Evolutionary conservation across 2,329 filamentous ascomycete genomes (phyloP).

Genomic region (Clonostachys solani): DNA sequence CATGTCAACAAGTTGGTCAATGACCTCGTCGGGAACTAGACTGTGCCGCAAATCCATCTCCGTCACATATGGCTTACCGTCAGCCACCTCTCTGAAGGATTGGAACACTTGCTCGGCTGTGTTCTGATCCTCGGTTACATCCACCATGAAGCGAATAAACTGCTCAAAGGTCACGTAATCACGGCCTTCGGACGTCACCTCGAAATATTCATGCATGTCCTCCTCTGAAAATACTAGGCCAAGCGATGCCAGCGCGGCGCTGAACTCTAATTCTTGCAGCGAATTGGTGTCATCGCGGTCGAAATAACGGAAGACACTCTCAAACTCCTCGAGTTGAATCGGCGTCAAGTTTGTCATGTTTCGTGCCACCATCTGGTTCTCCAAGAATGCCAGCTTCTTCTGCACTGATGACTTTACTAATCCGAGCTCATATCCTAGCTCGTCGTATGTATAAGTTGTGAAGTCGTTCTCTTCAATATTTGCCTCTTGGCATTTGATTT

Average conservation of each 20-base stretch:
- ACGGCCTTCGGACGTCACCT: conserved; percentile 75
- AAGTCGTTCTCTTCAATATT: conserved; percentile 99
- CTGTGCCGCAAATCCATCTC: conserved; percentile 95
- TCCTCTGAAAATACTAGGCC: conserved; percentile 95
- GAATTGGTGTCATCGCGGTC: conserved; percentile 90
- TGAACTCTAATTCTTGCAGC: conserved; percentile 91
- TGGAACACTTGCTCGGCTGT: conserved; percentile 98
- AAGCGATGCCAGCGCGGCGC: conserved; percentile 88
- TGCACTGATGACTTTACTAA: conserved; percentile 88
- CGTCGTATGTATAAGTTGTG: conserved; percentile 98
- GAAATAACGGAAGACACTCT: conserved; percentile 97
- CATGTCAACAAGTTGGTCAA: conserved; percentile 82
- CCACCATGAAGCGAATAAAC: conserved; percentile 99
- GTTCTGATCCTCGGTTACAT: conserved; percentile 98
- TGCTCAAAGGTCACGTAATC: conserved; percentile 93
- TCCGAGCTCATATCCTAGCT: conserved; percentile 87
- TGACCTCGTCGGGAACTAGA: conserved; percentile 93
- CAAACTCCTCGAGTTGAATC: conserved; percentile 97
- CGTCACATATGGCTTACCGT: conserved; percentile 98
- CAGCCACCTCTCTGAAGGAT: conserved; percentile 93
- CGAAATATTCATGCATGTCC: conserved; percentile 95
- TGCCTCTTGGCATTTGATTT: conserved; percentile 87
- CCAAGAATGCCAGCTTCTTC: conserved; percentile 94
- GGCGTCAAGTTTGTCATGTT: conserved; percentile 99
- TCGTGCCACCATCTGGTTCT: conserved; percentile 97